Base-by-base conservation (phyloP, 75 land plant species). In the Cunninghamia lanceolata region DNA sequence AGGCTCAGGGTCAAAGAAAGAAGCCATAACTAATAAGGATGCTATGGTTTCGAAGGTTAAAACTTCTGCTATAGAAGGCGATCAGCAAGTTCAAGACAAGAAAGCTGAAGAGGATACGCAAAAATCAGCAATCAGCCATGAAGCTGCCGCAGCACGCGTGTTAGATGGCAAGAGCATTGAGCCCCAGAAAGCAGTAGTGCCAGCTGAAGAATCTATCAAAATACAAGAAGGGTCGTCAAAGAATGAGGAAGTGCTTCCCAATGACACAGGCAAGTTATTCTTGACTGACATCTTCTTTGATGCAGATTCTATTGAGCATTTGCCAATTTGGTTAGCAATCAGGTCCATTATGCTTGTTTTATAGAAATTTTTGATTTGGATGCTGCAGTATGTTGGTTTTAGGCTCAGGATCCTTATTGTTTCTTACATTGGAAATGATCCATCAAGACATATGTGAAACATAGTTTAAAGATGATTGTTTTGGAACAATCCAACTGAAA, bases 11-110 rank as follows among this genome's bases (percentile, higher is more conserved):
- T 80, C 82, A 28, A 80, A 80, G 50, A 47, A 80, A 80, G 47
- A 80, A 45, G 4, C 46, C n/a, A n/a, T 45, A 40, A 80, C 46
- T 42, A 42, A 80, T 80, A 45, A 80, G 82, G 82, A 80, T 80
- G 14, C 32, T 45, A 19, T 28, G 15, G 82, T 4, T 45, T 45
- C 34, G 30, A 13, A 71, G 75, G 75, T 25, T 32, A 32, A 71
- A 71, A 34, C 32, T 32, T 71, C 38, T 71, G 75, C 28, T 10
- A n/a, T 80, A n/a, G 50, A 45, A 28, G 82, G n/a, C 28, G 82
- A 43, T 79, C 82, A 79, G 14, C 45, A 28, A 9, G 50, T 28
- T 45, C 14, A 45, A 80, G 82, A 28, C 32, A 25, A 42, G 50
- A n/a, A 80, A 25, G 45, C 82, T 43, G 50, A 80, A 21, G 47